phyloP scores from a whole-genome alignment of 306 rosid genomes.

The Gynostemma pentaphyllum region DNA sequence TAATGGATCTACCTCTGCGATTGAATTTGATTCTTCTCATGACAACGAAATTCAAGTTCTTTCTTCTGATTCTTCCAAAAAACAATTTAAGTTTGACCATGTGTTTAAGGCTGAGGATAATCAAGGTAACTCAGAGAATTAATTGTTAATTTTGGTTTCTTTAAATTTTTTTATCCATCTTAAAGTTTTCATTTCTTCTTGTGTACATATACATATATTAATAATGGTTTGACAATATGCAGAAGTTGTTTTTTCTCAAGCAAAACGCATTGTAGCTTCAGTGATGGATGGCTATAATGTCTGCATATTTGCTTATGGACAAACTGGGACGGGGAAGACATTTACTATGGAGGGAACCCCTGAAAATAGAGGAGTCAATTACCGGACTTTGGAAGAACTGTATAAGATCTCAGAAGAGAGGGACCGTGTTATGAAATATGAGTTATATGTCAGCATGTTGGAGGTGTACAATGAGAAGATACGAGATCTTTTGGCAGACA shows the following conservation, averaged over 20 bases:
- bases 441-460: conserved; percentile 77
- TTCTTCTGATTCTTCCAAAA: conserved; percentile 75
- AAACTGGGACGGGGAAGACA: conserved; percentile 97
- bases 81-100: conserved; percentile 80
- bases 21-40: conserved; percentile 58
- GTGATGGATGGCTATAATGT: conserved; percentile 93
- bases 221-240: conserved; percentile 16
- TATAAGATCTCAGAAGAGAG: conserved; percentile 62
- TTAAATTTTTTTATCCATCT: neutral
- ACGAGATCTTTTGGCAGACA: conserved; percentile 77
- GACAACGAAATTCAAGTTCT: conserved; percentile 77
- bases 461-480: conserved; percentile 96
- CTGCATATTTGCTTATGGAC: conserved; percentile 97
- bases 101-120: conserved; percentile 69
- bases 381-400: conserved; percentile 77
- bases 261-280: conserved; percentile 75
- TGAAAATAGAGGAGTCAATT: conserved; percentile 87
- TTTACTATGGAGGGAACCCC: conserved; percentile 95
- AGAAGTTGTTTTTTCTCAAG: conserved; percentile 74
- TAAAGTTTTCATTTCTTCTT: neutral
- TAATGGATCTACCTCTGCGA: conserved; percentile 38
- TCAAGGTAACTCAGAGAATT: conserved; percentile 47
- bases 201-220: neutral
- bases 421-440: conserved; percentile 59
- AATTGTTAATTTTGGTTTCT: conserved; percentile 7